Percentiles rank a stretch among this genome's conserved stretches.
Evolutionary conservation across 148 eudicot genomes (phyloP).

Genomic region (Chenopodium quinoa): DNA sequence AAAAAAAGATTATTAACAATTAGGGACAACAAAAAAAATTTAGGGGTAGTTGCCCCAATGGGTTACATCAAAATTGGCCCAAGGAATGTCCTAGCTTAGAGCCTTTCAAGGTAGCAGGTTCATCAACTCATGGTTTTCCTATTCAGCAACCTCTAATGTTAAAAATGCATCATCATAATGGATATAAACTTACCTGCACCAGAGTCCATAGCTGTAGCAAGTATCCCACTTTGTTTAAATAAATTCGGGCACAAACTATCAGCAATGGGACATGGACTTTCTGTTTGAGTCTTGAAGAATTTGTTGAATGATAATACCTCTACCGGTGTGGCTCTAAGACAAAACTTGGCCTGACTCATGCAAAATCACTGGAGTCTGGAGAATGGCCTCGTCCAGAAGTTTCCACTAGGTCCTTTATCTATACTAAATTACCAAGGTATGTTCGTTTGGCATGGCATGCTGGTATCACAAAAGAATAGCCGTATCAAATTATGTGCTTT

Average conservation of each 20-base stretch:
- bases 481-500: constrained; percentile 23
- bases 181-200: not conserved
- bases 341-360: not conserved
- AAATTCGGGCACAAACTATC: not conserved
- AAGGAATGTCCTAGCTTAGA: not conserved
- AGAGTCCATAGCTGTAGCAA: not conserved
- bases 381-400: not conserved
- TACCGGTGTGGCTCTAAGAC: not conserved
- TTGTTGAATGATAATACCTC: not conserved
- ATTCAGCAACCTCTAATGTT: constrained; percentile 1
- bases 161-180: constrained; percentile 5
- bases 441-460: not conserved
- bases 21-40: not conserved
- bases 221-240: not conserved
- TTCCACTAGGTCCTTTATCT: not conserved
- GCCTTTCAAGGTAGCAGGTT: not conserved
- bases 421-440: not conserved
- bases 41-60: not conserved
- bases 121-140: not conserved
- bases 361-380: not conserved
- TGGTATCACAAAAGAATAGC: not conserved
- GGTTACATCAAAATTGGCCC: constrained; percentile 2
- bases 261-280: constrained; percentile 3
- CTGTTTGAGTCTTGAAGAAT: constrained; percentile 5
- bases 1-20: not conserved